Evolutionary conservation across 2,329 filamentous ascomycete genomes (phyloP), one percentile per base, ranked within the genome.

Genomic region (Diaporthe vexans): DNA sequence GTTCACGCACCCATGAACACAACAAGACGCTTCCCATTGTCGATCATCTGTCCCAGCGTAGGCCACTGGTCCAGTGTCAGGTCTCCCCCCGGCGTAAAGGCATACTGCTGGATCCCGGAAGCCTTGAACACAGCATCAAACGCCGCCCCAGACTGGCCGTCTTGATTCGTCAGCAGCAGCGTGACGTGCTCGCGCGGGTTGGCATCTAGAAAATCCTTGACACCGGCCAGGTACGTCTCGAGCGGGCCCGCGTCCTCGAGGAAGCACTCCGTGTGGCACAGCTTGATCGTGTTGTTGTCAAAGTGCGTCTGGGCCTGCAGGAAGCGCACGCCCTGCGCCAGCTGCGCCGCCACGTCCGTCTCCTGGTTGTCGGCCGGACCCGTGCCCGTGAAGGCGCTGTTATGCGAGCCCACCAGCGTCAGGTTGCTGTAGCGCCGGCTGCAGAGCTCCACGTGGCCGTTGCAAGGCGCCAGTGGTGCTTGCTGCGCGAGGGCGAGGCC

Each of bases 231-330:
- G 77, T 89, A 94, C 6, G 81, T 77, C 13, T 85, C 81, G 21
- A 94, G 82, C 0, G 87, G 81, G 0, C 92, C 92, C 8, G 84
- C 90, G 79, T 93, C 88, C 56, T 91, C 85, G 48, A 91, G 82
- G 61, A 84, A 79, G 81, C 92, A 94, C n/a, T 85, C 85, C 1
- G 91, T 93, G 79, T 94, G 92, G 80, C 92, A 93, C 79, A 92
- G 84, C 76, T 91, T 83, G 59, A 93, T 85, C 1, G 80, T 82
- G 40, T 85, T 86, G 71, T 86, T 82, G 72, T 87, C 81, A 43
- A 87, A 82, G 78, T 92, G 92, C 3, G 91, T 91, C 81, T 93
- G 91, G 33, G 87, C 90, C 78, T 92, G 89, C 15, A 94, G 82
- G 77, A 91, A 91, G 26, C 92, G 88, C 54, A 94, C 87, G 17